phyloP scores from a whole-genome alignment of 2,329 filamentous ascomycete genomes.

The Macrophomina phaseolina region DNA sequence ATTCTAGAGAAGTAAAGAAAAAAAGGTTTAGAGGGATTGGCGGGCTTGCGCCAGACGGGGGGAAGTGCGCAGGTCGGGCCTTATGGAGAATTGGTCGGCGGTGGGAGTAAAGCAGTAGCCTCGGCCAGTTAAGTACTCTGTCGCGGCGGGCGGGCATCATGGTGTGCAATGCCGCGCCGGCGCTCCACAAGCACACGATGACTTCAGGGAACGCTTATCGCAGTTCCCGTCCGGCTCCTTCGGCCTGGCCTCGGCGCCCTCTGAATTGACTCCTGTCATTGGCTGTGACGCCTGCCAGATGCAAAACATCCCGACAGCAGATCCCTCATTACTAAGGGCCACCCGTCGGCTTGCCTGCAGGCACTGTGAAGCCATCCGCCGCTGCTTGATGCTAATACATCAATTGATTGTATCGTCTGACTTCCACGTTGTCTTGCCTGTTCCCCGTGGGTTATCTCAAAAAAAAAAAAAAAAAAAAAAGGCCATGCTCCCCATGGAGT shows the following conservation, averaged over 20 bases:
- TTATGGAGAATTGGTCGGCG: conserved; percentile 8
- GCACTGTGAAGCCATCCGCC: neutral
- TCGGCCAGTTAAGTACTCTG: conserved; percentile 13
- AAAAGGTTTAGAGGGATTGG: neutral
- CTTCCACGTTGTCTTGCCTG: conserved; percentile 1
- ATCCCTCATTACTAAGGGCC: conserved; percentile 1
- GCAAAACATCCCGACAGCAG: conserved; percentile 12
- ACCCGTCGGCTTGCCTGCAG: neutral
- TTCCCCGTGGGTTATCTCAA: conserved; percentile 13
- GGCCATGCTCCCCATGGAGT: conserved; percentile 14
- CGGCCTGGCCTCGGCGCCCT: neutral
- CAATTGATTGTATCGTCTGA: conserved; percentile 17
- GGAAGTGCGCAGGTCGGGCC: conserved; percentile 16
- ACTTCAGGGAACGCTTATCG: conserved; percentile 23
- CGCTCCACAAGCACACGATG: conserved; percentile 4
- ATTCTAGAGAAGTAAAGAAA: neutral
- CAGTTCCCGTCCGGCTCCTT: neutral
- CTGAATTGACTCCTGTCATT: neutral
- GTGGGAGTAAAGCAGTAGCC: neutral
- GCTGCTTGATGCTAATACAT: conserved; percentile 15
- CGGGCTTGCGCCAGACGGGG: neutral
- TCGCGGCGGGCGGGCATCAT: conserved; percentile 12
- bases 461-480: conserved; percentile 7
- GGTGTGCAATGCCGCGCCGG: conserved; percentile 17
- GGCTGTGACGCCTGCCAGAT: neutral